phyloP scores from a whole-genome alignment of 257 asterid species.

The Ballota nigra region DNA sequence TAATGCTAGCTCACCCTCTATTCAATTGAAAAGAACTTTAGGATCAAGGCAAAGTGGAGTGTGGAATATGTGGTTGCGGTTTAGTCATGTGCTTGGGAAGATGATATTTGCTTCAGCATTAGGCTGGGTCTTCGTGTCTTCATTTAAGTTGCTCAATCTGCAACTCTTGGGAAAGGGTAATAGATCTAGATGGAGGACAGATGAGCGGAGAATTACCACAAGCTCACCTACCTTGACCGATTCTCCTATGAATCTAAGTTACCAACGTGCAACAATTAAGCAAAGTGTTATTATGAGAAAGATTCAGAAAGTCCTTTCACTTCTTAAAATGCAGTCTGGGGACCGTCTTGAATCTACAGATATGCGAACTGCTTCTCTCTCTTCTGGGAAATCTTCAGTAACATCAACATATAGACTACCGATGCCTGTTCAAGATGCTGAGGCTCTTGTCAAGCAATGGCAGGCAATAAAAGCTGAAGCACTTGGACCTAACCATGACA shows the following conservation, averaged over 20 bases:
- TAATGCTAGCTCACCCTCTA: constrained; percentile 45
- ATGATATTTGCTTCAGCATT: constrained; percentile 55
- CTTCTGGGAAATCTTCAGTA: constrained; percentile 59
- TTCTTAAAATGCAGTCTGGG: constrained; percentile 38
- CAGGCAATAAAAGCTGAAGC: constrained; percentile 86
- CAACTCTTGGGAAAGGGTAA: constrained; percentile 51
- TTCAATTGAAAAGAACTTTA: constrained; percentile 71
- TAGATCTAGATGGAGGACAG: constrained; percentile 46
- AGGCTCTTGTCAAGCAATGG: constrained; percentile 86
- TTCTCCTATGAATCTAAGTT: constrained; percentile 41
- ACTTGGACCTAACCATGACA: constrained; percentile 80
- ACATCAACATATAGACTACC: constrained; percentile 52
- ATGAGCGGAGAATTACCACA: constrained; percentile 32
- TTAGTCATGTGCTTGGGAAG: constrained; percentile 49
- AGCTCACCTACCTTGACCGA: constrained; percentile 37
- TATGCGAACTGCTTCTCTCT: constrained; percentile 49
- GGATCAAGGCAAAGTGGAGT: constrained; percentile 54
- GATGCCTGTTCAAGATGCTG: constrained; percentile 92
- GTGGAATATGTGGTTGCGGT: constrained; percentile 59
- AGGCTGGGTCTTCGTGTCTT: constrained; percentile 59
- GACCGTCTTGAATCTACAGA: constrained; percentile 44
- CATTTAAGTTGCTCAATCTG: constrained; percentile 48
- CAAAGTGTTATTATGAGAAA: constrained; percentile 39
- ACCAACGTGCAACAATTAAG: constrained; percentile 25
- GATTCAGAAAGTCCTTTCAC: constrained; percentile 51